Percentiles rank a stretch among this genome's conserved stretches.
Evolutionary conservation across 1,284 basidiomycete genomes (phyloP).

Genomic region (Tilletia indica): DNA sequence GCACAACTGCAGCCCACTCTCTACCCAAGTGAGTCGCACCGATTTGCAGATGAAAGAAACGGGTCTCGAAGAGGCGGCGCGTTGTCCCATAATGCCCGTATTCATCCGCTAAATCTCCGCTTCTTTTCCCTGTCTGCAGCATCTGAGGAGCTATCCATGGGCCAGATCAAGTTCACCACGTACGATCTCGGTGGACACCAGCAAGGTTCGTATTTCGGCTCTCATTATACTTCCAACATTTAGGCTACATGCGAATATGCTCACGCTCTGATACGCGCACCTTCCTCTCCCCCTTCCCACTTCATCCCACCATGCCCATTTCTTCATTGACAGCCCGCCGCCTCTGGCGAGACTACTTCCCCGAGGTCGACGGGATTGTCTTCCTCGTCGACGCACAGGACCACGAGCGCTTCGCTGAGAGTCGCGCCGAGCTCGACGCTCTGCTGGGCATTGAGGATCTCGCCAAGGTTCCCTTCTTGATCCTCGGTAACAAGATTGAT

Average conservation of each 20-base stretch:
- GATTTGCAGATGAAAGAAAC: neutral
- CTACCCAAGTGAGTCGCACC: conserved; percentile 79
- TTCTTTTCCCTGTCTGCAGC: conserved; percentile 61
- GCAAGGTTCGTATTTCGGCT: conserved; percentile 67
- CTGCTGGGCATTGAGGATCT: conserved; percentile 79
- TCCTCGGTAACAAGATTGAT: conserved; percentile 99
- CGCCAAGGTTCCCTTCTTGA: conserved; percentile 93
- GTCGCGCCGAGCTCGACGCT: conserved; percentile 93
- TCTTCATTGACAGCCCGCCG: conserved; percentile 71
- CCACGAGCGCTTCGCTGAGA: conserved; percentile 91
- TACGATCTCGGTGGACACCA: conserved; percentile 97
- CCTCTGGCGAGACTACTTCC: conserved; percentile 99
- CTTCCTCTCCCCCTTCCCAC: neutral
- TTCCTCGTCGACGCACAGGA: conserved; percentile 98
- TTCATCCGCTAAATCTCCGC: neutral
- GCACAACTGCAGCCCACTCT: conserved; percentile 97
- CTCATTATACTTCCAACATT: neutral
- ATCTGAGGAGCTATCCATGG: conserved; percentile 97
- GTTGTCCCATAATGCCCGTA: neutral
- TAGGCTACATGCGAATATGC: neutral
- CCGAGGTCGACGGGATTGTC: conserved; percentile 97
- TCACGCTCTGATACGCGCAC: conserved; percentile 20
- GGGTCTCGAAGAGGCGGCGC: neutral
- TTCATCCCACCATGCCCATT: neutral
- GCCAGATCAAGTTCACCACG: conserved; percentile 97